Evolutionary conservation across 1,284 basidiomycete genomes (phyloP).

Genomic region (Ganoderma sinense): DNA sequence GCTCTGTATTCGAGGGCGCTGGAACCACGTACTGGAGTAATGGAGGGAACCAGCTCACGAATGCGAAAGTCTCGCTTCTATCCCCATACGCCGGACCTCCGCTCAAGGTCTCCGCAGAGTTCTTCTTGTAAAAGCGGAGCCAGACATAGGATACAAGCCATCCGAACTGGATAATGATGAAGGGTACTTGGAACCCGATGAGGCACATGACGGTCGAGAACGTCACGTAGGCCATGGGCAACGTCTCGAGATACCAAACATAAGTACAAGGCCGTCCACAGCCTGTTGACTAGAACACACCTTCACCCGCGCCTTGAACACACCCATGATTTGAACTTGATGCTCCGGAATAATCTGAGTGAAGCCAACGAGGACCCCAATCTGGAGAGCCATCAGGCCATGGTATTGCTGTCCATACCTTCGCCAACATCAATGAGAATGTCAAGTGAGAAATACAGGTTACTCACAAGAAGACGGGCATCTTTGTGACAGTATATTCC

Average conservation of each 20-base stretch:
- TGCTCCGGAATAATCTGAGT: conserved; percentile 98
- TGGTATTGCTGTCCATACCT: conserved; percentile 92
- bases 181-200: conserved; percentile 91
- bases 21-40: conserved; percentile 77
- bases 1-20: conserved; percentile 42
- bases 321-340: conserved; percentile 91
- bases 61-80: conserved; percentile 95
- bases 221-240: conserved; percentile 95
- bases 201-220: conserved; percentile 91
- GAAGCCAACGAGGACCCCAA: conserved; percentile 92
- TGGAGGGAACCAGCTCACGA: conserved; percentile 96
- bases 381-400: conserved; percentile 93
- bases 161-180: conserved; percentile 96
- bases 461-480: conserved; percentile 81
- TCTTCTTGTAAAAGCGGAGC: conserved; percentile 95
- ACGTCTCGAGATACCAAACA: conserved; percentile 54
- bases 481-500: conserved; percentile 73
- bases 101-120: conserved; percentile 61
- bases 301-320: conserved; percentile 90
- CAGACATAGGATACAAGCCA: conserved; percentile 98
- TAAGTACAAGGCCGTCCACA: conserved; percentile 12
- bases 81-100: conserved; percentile 83
- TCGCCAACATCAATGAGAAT: conserved; percentile 11
- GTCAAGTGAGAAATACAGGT: neutral
- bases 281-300: conserved; percentile 46